These are phyloP conservation scores for sorghum (Sorghum bicolor) DNA, from an alignment of 176 grass and related monocot species.

Conservation along the genomic window Sorghum_bicolor_NCBIv3 NC_012871.2:46659001-46659500, in stretches of 20 bases:
- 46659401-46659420: too few species aligned
- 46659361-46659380: neutral
- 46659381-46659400: neutral
- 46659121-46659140: conserved; percentile 60
- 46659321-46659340: neutral
- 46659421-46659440: neutral
- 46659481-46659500: neutral
- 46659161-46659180: conserved; percentile 57
- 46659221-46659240: neutral
- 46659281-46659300: neutral
- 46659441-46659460: neutral
- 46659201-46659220: conserved; percentile 55
- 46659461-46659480: neutral
- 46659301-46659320: neutral
- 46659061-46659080: conserved; percentile 11
- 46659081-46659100: neutral
- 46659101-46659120: conserved; percentile 79
- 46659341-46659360: neutral
- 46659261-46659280: neutral
- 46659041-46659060: conserved; percentile 18
- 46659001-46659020: conserved; percentile 58
- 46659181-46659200: conserved; percentile 53
- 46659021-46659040: conserved; percentile 32
- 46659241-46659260: neutral
- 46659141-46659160: conserved; percentile 58